Percentiles rank a stretch among this genome's conserved stretches.
phyloP scores from a whole-genome alignment of 2,329 filamentous ascomycete genomes.

The Neofusicoccum laricinum region DNA sequence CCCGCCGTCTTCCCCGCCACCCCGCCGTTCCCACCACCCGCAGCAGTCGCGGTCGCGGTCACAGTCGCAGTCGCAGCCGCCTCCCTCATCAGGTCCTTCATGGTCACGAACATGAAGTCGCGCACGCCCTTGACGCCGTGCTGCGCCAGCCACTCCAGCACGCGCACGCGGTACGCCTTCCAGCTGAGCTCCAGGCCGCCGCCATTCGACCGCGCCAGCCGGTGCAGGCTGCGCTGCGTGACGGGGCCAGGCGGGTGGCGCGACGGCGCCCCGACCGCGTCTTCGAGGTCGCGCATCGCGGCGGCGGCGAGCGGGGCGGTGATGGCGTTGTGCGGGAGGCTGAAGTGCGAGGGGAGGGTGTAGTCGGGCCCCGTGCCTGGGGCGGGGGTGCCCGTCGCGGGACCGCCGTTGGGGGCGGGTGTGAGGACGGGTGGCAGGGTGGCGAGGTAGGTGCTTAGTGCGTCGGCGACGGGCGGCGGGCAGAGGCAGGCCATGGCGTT shows the following conservation, averaged over 20 bases:
- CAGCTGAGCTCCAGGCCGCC: slow-evolving; percentile 53
- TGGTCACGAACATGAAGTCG: slow-evolving; percentile 74
- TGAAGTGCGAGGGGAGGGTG: slow-evolving; percentile 42
- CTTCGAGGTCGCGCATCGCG: slow-evolving; percentile 49
- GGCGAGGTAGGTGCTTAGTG: slow-evolving; percentile 42
- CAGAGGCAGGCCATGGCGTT: slow-evolving; percentile 57
- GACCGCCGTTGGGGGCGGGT: slow-evolving; percentile 35
- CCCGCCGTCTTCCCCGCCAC: not conserved
- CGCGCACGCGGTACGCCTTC: slow-evolving; percentile 72
- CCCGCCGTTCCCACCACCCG: no score
- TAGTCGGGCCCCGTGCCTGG: slow-evolving; percentile 42
- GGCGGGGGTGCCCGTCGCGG: slow-evolving; percentile 42
- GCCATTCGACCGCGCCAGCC: slow-evolving; percentile 53
- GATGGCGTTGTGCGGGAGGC: slow-evolving; percentile 46
- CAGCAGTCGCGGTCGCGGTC: not conserved
- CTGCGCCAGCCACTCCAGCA: slow-evolving; percentile 65
- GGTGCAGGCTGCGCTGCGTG: slow-evolving; percentile 40
- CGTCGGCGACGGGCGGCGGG: slow-evolving; percentile 42
- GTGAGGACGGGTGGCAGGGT: slow-evolving; percentile 32
- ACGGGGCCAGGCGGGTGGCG: slow-evolving; percentile 19
- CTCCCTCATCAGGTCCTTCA: slow-evolving; percentile 46
- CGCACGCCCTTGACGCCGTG: slow-evolving; percentile 65
- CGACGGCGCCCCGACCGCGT: slow-evolving; percentile 17
- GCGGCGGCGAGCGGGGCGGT: slow-evolving; percentile 46
- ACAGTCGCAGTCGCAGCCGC: not conserved